phyloP scores from a whole-genome alignment of 371 early-diverging fungal species.

The Aphelidium insulamus region DNA sequence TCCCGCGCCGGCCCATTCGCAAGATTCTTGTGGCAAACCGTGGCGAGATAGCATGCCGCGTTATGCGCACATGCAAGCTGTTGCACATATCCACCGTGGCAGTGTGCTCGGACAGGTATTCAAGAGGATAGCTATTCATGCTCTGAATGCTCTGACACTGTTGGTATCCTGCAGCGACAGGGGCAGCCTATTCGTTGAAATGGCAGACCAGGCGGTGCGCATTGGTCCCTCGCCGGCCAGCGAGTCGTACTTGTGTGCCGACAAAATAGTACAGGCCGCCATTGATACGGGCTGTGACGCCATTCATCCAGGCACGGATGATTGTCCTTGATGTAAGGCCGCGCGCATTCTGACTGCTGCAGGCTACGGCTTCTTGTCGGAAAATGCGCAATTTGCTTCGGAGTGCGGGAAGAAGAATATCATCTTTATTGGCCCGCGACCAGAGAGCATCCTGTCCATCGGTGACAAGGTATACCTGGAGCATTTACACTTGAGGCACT shows the following conservation, averaged over 20 bases:
- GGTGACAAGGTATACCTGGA: slow-evolving; percentile 10
- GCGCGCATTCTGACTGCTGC: not conserved
- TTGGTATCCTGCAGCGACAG: not conserved
- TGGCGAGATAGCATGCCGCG: slow-evolving; percentile 24
- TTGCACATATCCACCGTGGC: slow-evolving; percentile 24
- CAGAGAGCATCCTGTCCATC: slow-evolving; percentile 7
- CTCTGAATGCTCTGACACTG: not conserved
- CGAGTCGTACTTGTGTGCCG: slow-evolving; percentile 13
- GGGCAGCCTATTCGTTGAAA: not conserved
- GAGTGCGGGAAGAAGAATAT: slow-evolving; percentile 2
- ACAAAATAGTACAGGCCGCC: slow-evolving; percentile 7
- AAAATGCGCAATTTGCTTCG: slow-evolving; percentile 9
- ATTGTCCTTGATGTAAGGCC: not conserved
- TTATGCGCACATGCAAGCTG: slow-evolving; percentile 19
- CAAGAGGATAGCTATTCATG: too few relatives aligned
- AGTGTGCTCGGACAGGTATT: slow-evolving; percentile 8
- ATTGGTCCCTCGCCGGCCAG: slow-evolving; percentile 1
- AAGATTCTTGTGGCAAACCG: slow-evolving; percentile 28
- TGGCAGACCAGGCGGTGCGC: slow-evolving; percentile 9
- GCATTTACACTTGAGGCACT: not conserved
- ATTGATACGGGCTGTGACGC: slow-evolving; percentile 3
- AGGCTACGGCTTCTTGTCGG: slow-evolving; percentile 11
- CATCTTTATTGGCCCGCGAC: slow-evolving; percentile 13
- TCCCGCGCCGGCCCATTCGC: slow-evolving; percentile 2
- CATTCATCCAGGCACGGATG: slow-evolving; percentile 1